phyloP scores from a whole-genome alignment of 345 rosid genomes.

The Passiflora organensis region DNA sequence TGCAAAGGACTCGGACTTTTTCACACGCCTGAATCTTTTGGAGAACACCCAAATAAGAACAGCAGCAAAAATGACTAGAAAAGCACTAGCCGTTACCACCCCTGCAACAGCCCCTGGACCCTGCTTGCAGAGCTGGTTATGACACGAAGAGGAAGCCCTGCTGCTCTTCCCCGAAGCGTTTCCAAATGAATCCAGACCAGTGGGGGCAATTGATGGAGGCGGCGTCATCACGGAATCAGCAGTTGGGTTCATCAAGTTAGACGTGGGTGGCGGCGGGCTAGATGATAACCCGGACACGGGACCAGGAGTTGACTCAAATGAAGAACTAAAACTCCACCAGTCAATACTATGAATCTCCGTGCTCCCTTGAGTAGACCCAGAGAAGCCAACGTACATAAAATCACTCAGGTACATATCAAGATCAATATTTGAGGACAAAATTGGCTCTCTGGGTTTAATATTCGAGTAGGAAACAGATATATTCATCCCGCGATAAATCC shows the following conservation, averaged over 20 bases:
- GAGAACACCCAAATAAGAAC: not conserved
- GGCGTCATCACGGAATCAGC: not conserved
- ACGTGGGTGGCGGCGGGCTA: too few relatives aligned
- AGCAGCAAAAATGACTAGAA: not conserved
- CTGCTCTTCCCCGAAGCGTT: too few relatives aligned
- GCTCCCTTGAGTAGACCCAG: conserved; percentile 1
- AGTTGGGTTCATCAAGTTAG: too few relatives aligned
- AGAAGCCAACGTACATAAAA: conserved; percentile 25
- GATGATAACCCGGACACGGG: too few relatives aligned
- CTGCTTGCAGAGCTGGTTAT: too few relatives aligned
- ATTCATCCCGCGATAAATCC: conserved; percentile 6
- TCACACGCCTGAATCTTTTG: too few relatives aligned
- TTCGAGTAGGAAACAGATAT: conserved; percentile 3
- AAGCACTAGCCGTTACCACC: not conserved
- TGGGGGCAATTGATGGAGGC: too few relatives aligned
- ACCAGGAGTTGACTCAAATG: too few relatives aligned
- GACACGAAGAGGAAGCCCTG: too few relatives aligned
- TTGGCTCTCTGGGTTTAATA: not conserved
- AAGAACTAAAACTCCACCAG: conserved; percentile 20
- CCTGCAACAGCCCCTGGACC: not conserved
- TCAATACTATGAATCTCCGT: conserved; percentile 8
- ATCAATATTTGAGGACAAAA: not conserved
- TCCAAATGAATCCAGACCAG: too few relatives aligned
- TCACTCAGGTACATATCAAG: conserved; percentile 12
- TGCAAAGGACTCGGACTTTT: too few relatives aligned